These are phyloP conservation scores for Trypanosoma scelopori DNA, from an alignment of 208 protist genomes.

Conservation along the genomic window DNA sequence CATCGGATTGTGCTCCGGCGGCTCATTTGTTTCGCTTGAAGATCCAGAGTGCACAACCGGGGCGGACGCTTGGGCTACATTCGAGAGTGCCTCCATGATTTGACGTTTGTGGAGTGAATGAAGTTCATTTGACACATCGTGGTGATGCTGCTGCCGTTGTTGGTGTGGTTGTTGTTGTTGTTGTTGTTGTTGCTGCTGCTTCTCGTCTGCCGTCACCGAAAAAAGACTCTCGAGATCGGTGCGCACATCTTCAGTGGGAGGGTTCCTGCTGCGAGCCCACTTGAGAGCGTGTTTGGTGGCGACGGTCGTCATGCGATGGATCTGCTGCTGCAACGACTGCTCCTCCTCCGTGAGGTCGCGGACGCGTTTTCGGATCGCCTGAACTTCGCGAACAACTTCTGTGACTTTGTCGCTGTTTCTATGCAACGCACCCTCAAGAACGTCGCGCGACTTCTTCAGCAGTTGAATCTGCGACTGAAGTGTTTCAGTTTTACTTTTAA, in stretches of 20 bases:
- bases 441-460: conserved; percentile 47
- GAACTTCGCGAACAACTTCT: conserved; percentile 50
- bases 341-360: conserved; percentile 49
- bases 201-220: background rate
- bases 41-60: conserved; percentile 24
- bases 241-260: conserved; percentile 42
- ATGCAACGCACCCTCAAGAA: conserved; percentile 24
- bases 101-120: conserved; percentile 46
- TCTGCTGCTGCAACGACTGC: conserved; percentile 51
- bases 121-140: conserved; percentile 31
- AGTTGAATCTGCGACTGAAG: conserved; percentile 57
- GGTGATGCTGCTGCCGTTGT: conserved; percentile 4
- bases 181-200: background rate
- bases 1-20: conserved; percentile 34
- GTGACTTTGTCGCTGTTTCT: conserved; percentile 30
- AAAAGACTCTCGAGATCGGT: conserved; percentile 7
- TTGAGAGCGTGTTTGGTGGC: conserved; percentile 63
- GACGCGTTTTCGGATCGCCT: conserved; percentile 58
- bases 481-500: conserved; percentile 55
- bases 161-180: background rate
- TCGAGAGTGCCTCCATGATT: conserved; percentile 43
- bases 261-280: conserved; percentile 83
- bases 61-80: conserved; percentile 28
- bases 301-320: conserved; percentile 66
- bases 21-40: conserved; percentile 26